Percentiles rank a stretch among this genome's conserved stretches.
Evolutionary conservation across 2,329 filamentous ascomycete genomes (phyloP).

Genomic region (Verticillium nonalfalfae): DNA sequence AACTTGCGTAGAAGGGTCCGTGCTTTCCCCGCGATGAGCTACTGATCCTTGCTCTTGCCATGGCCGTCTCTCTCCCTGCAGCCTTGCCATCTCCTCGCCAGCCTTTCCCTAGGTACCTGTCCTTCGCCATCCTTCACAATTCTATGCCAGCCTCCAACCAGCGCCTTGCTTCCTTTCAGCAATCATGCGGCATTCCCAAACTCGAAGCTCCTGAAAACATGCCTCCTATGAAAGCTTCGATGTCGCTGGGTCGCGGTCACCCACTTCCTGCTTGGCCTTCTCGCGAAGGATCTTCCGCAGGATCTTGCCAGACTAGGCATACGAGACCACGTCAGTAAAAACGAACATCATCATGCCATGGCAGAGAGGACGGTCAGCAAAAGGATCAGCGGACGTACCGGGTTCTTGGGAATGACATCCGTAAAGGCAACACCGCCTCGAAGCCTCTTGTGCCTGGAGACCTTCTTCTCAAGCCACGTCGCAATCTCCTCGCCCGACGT

Average conservation of each 20-base stretch:
- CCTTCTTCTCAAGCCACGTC: conserved; percentile 56
- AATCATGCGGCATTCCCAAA: no score
- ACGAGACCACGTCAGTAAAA: not conserved
- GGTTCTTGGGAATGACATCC: conserved; percentile 54
- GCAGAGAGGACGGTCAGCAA: not conserved
- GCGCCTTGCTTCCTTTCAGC: no score
- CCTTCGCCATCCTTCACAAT: no score
- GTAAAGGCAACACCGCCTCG: conserved; percentile 64
- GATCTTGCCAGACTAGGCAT: conserved; percentile 59
- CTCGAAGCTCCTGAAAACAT: no score
- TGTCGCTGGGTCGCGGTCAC: conserved; percentile 24
- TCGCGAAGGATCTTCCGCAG: conserved; percentile 54
- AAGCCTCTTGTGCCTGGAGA: conserved; percentile 60
- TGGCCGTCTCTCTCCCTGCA: not conserved
- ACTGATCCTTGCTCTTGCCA: not conserved
- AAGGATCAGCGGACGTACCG: conserved; percentile 32
- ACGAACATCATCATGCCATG: not conserved
- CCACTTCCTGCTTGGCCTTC: conserved; percentile 46
- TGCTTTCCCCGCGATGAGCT: not conserved
- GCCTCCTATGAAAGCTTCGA: conserved; percentile 15
- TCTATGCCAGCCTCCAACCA: no score
- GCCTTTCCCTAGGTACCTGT: no score
- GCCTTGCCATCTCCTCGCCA: not conserved
- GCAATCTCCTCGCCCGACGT: conserved; percentile 51
- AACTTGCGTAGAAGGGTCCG: not conserved